Conservation (phyloP, 1,139 yeast species). For the Nakaseomyces nivariensis region DNA sequence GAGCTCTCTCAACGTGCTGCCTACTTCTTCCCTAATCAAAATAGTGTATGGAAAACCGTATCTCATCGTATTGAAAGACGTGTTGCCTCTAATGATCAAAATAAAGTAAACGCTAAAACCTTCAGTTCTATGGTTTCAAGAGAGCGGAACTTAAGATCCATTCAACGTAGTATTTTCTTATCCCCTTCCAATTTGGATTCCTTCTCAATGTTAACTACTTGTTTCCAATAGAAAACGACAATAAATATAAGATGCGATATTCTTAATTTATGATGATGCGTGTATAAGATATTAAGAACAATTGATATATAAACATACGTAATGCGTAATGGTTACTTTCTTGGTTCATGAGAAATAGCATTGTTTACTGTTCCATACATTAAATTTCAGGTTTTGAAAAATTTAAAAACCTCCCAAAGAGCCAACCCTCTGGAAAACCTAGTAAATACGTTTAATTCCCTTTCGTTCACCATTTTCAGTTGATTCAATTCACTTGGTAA, state of each 20-base stretch:
- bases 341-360: background rate
- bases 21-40: slow-evolving; percentile 61
- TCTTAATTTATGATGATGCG: background rate
- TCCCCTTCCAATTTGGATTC: slow-evolving; percentile 35
- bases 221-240: slow-evolving; percentile 14
- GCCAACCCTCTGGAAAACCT: slow-evolving; percentile 46
- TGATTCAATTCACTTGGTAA: slow-evolving; percentile 68
- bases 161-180: slow-evolving; percentile 51
- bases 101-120: slow-evolving; percentile 41
- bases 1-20: slow-evolving; percentile 48
- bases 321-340: background rate
- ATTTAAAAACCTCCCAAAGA: slow-evolving; percentile 43
- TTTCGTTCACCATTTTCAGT: slow-evolving; percentile 47
- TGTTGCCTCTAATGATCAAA: slow-evolving; percentile 35
- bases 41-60: slow-evolving; percentile 57
- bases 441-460: slow-evolving; percentile 46
- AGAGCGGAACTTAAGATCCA: slow-evolving; percentile 39
- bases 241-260: background rate
- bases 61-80: slow-evolving; percentile 46
- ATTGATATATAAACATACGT: background rate
- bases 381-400: slow-evolving; percentile 16
- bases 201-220: slow-evolving; percentile 19
- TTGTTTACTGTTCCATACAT: background rate
- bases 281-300: background rate
- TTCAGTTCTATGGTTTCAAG: slow-evolving; percentile 43